Evolutionary conservation across 2,329 filamentous ascomycete genomes (phyloP).

Genomic region (Periglandula ipomoeae): DNA sequence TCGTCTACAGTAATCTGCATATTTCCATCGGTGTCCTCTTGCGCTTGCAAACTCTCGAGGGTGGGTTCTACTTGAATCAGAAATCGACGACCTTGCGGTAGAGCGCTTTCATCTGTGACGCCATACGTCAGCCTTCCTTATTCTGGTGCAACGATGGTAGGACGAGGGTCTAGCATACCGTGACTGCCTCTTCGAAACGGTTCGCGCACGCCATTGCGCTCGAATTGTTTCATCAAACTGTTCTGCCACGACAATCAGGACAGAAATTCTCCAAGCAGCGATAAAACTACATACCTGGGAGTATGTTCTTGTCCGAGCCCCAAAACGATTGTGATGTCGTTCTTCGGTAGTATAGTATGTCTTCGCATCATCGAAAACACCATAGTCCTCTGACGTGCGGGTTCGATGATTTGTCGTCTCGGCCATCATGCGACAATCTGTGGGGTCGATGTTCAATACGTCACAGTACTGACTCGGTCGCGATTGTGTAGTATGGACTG

Average conservation of each 20-base stretch:
- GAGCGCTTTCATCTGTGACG: slow-evolving; percentile 58
- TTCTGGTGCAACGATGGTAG: background rate
- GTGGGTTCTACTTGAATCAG: slow-evolving; percentile 81
- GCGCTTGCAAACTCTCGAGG: slow-evolving; percentile 64
- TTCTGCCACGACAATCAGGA: slow-evolving; percentile 34
- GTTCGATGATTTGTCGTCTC: slow-evolving; percentile 18
- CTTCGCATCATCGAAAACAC: slow-evolving; percentile 47
- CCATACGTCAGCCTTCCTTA: background rate
- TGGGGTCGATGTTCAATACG: background rate
- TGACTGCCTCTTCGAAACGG: slow-evolving; percentile 52
- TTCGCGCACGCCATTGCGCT: slow-evolving; percentile 40
- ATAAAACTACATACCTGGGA: slow-evolving; percentile 36
- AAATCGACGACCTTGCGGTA: slow-evolving; percentile 62
- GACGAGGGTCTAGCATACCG: slow-evolving; percentile 29
- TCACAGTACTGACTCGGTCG: background rate
- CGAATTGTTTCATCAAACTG: slow-evolving; percentile 43
- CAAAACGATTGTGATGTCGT: slow-evolving; percentile 39
- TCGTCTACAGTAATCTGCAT: slow-evolving; percentile 98
- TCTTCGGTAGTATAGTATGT: slow-evolving; percentile 51
- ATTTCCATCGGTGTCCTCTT: slow-evolving; percentile 90
- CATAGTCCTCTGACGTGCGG: slow-evolving; percentile 36
- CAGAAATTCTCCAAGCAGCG: background rate
- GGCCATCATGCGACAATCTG: slow-evolving; percentile 16
- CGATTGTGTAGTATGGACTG: background rate
- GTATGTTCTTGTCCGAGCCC: slow-evolving; percentile 45